Evolutionary conservation across 805 yeast species (phyloP).

Genomic region (Naumovozyma baii): DNA sequence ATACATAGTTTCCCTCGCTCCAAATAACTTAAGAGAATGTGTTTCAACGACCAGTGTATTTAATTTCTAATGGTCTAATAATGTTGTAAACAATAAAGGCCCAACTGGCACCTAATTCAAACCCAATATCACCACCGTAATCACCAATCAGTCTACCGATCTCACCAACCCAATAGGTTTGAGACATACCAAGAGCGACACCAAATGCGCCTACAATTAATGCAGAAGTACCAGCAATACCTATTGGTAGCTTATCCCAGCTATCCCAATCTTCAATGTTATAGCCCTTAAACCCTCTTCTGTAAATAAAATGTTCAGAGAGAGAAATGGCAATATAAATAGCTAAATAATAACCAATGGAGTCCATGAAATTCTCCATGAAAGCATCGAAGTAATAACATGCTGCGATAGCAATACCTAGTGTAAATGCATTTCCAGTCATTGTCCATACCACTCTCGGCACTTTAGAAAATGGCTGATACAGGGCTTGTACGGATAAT

Average conservation of each 20-base stretch:
- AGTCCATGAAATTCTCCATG: constrained; percentile 78
- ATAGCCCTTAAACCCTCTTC: constrained; percentile 53
- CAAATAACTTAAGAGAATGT: not conserved
- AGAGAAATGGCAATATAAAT: constrained; percentile 65
- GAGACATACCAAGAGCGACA: constrained; percentile 77
- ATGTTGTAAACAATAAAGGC: constrained; percentile 54
- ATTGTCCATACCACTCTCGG: constrained; percentile 82
- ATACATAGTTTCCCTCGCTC: no score
- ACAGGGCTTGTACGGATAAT: constrained; percentile 72
- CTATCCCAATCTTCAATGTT: constrained; percentile 53
- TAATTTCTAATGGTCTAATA: constrained; percentile 58
- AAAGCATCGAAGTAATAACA: constrained; percentile 64
- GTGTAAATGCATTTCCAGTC: constrained; percentile 59
- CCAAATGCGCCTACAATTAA: constrained; percentile 81
- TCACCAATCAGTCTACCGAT: constrained; percentile 50
- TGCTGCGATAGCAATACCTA: constrained; percentile 85
- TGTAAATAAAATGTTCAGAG: constrained; percentile 76
- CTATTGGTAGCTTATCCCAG: constrained; percentile 53
- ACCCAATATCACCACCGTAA: constrained; percentile 58
- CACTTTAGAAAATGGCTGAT: constrained; percentile 59
- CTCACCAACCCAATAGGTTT: constrained; percentile 73
- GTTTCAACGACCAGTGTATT: constrained; percentile 43
- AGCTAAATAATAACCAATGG: constrained; percentile 86
- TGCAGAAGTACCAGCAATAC: constrained; percentile 67
- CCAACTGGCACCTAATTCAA: constrained; percentile 64